Conservation (phyloP, 202 grass and related monocot genomes). For the Cymbopogon flexuosus region DNA sequence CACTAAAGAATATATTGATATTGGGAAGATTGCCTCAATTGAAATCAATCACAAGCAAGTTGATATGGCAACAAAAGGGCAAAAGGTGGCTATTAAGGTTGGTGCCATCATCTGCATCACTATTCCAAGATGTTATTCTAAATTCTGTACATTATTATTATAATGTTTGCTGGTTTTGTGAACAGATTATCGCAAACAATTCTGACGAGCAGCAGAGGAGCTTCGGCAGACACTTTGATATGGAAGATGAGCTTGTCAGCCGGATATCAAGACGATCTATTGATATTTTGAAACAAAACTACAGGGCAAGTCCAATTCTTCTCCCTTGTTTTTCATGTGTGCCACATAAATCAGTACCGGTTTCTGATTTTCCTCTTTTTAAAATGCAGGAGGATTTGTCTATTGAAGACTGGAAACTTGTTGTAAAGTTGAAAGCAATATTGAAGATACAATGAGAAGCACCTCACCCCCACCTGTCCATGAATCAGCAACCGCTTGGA, state of each 20-base stretch:
- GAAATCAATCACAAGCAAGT: slow-evolving; percentile 96
- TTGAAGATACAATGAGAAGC: slow-evolving; percentile 35
- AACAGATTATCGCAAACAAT: slow-evolving; percentile 61
- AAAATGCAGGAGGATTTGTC: slow-evolving; percentile 46
- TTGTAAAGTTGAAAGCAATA: slow-evolving; percentile 44
- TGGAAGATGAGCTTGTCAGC: slow-evolving; percentile 85
- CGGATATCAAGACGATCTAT: slow-evolving; percentile 70
- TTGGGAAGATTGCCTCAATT: slow-evolving; percentile 80
- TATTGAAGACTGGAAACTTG: slow-evolving; percentile 43
- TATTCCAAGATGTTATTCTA: neutral
- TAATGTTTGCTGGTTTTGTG: neutral
- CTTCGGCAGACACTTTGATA: slow-evolving; percentile 73
- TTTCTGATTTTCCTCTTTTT: neutral
- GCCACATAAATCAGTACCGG: neutral
- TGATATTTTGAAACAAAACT: slow-evolving; percentile 71
- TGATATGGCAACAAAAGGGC: slow-evolving; percentile 76
- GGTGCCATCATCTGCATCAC: neutral
- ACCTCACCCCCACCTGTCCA: neutral
- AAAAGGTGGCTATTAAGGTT: slow-evolving; percentile 89
- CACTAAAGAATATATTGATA: slow-evolving; percentile 69
- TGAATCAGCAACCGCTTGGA: neutral
- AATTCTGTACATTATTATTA: slow-evolving; percentile 1
- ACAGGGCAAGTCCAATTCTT: slow-evolving; percentile 52
- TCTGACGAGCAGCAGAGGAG: slow-evolving; percentile 84
- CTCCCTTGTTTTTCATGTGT: neutral